These are phyloP conservation scores for Apiotrichum laibachii DNA, from an alignment of 1,284 basidiomycete genomes.

Conservation along the genomic window DNA sequence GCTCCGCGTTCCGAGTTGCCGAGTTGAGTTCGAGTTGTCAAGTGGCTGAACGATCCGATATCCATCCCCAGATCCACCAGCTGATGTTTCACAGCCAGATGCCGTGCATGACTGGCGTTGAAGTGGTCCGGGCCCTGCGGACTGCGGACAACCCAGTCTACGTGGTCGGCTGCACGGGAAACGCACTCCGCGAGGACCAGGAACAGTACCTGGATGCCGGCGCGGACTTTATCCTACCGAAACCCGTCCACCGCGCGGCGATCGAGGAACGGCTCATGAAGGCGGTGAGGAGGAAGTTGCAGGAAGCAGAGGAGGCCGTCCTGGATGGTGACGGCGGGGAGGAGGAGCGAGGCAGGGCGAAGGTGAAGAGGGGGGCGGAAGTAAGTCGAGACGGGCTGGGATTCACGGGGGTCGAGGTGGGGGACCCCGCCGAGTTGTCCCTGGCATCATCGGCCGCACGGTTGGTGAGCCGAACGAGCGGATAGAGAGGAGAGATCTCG, in stretches of 20 bases:
- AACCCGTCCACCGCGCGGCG: conserved; percentile 46
- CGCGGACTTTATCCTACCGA: conserved; percentile 56
- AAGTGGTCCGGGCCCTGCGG: conserved; percentile 65
- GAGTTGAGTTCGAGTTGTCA: no score
- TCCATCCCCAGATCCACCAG: not conserved
- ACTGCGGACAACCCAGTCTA: conserved; percentile 66
- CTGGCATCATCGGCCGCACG: no score
- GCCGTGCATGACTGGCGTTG: conserved; percentile 74
- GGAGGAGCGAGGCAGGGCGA: no score
- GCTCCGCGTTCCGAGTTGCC: not conserved
- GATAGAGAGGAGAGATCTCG: no score
- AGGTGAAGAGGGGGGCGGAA: no score
- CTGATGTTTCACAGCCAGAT: conserved; percentile 41
- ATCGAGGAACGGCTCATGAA: conserved; percentile 20
- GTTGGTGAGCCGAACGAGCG: no score
- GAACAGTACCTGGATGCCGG: conserved; percentile 74
- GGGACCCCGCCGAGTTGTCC: no score
- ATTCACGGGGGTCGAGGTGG: no score
- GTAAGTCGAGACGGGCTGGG: no score
- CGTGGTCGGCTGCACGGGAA: conserved; percentile 55
- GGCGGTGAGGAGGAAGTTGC: not conserved
- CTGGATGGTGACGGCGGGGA: no score
- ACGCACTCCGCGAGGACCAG: conserved; percentile 60
- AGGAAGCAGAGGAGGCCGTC: no score
- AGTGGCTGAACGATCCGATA: no score